Evolutionary conservation across 2,329 filamentous ascomycete species (phyloP).

Genomic region (Epichloe baconii): DNA sequence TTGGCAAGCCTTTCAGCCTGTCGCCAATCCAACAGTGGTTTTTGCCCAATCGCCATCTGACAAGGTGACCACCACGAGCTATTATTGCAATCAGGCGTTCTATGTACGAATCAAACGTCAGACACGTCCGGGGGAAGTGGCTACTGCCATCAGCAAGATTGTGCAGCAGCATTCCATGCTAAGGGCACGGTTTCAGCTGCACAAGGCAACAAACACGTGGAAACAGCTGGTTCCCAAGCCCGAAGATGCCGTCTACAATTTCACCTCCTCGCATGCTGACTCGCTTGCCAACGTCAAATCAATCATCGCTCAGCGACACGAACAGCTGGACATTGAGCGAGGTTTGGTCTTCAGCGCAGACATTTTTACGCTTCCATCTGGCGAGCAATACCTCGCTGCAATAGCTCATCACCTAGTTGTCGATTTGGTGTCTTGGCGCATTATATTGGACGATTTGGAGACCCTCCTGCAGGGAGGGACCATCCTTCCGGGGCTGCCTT

Average conservation of each 20-base stretch:
- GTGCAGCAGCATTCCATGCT: conserved; percentile 7
- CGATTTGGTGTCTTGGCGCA: conserved; percentile 32
- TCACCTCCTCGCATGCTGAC: background rate
- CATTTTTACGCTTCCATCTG: background rate
- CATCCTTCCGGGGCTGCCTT: conserved; percentile 15
- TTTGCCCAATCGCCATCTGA: conserved; percentile 3
- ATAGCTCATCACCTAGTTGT: conserved; percentile 26
- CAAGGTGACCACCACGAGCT: conserved; percentile 1
- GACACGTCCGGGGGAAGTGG: background rate
- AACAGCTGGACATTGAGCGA: conserved; percentile 1
- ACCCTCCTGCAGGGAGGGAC: conserved; percentile 17
- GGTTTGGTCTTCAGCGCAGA: conserved; percentile 14
- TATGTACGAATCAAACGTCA: conserved; percentile 1
- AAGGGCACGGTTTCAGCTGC: conserved; percentile 2
- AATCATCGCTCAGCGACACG: background rate
- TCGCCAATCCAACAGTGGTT: conserved; percentile 7
- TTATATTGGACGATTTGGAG: conserved; percentile 31
- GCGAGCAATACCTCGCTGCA: conserved; percentile 16
- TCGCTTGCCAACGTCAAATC: background rate
- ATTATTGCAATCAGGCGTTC: conserved; percentile 4
- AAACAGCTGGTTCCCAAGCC: background rate
- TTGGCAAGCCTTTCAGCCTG: conserved; percentile 1
- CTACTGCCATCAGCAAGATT: background rate
- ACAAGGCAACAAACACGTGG: background rate
- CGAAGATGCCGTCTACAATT: background rate